Conservation (phyloP, 768 basidiomycete species). For the Lactarius evosmus region DNA sequence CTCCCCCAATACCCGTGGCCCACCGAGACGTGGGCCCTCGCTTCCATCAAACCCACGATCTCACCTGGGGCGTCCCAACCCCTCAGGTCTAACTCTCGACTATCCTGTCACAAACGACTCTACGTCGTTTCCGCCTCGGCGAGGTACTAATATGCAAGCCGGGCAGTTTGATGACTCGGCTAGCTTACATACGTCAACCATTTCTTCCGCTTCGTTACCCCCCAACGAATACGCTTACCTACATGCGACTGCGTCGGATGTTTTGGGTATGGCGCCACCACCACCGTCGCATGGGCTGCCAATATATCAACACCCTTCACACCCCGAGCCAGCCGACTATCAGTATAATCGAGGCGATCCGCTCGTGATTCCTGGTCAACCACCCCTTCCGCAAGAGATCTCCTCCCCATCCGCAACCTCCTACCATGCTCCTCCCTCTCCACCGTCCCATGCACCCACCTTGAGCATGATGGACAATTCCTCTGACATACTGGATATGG, state of each 20-base stretch:
- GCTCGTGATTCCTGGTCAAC: constrained; percentile 12
- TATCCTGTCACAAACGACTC: constrained; percentile 14
- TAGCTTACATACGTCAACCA: background rate
- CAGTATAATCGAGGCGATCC: constrained; percentile 18
- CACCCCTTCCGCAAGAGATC: constrained; percentile 23
- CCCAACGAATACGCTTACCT: constrained; percentile 51
- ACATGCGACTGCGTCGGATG: constrained; percentile 75
- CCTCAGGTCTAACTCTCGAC: constrained; percentile 8
- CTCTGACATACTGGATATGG: constrained; percentile 47
- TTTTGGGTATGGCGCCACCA: constrained; percentile 73
- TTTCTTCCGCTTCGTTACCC: constrained; percentile 29
- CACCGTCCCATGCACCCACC: constrained; percentile 25
- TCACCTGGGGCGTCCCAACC: constrained; percentile 8
- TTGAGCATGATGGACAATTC: constrained; percentile 26
- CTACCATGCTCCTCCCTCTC: constrained; percentile 9
- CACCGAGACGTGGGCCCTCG: constrained; percentile 28
- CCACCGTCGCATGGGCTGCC: constrained; percentile 41
- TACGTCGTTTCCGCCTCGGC: background rate
- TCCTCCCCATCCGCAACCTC: constrained; percentile 4
- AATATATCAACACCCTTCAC: constrained; percentile 23
- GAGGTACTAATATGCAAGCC: constrained; percentile 3
- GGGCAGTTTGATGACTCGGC: constrained; percentile 11
- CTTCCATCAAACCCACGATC: constrained; percentile 39
- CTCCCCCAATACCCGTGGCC: constrained; percentile 30
- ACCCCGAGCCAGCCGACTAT: constrained; percentile 8